phyloP scores from a whole-genome alignment of 805 yeast genomes.

The Saturnispora gosingensis region DNA sequence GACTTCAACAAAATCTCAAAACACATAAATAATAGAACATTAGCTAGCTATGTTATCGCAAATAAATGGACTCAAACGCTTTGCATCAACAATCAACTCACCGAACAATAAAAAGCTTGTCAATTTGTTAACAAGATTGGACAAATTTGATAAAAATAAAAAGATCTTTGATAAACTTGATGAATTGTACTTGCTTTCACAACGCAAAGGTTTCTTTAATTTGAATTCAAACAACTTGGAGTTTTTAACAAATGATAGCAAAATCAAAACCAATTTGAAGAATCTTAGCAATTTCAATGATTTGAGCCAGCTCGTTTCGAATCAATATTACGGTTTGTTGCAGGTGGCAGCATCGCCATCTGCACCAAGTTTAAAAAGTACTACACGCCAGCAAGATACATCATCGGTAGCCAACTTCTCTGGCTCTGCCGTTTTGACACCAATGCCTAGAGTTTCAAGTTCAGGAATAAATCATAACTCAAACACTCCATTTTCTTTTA shows the following conservation, averaged over 20 bases:
- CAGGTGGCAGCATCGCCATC: not conserved
- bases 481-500: constrained; percentile 10
- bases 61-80: constrained; percentile 8
- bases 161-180: constrained; percentile 25
- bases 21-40: not conserved
- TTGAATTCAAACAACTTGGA: constrained; percentile 23
- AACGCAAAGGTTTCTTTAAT: constrained; percentile 27
- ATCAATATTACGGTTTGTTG: constrained; percentile 14
- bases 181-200: constrained; percentile 23
- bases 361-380: not conserved
- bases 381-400: not conserved
- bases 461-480: not conserved
- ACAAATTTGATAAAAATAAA: constrained; percentile 21
- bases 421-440: constrained; percentile 4
- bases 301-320: constrained; percentile 19
- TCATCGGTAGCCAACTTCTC: not conserved
- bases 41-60: not conserved
- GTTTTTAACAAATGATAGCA: constrained; percentile 22
- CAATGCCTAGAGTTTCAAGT: constrained; percentile 6
- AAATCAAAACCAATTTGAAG: constrained; percentile 17
- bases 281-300: constrained; percentile 24
- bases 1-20: not conserved
- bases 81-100: constrained; percentile 22
- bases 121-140: constrained; percentile 22
- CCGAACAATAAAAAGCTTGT: constrained; percentile 24